Conservation (phyloP, 2,329 filamentous ascomycete species). For the Colletotrichum orchidophilum region DNA sequence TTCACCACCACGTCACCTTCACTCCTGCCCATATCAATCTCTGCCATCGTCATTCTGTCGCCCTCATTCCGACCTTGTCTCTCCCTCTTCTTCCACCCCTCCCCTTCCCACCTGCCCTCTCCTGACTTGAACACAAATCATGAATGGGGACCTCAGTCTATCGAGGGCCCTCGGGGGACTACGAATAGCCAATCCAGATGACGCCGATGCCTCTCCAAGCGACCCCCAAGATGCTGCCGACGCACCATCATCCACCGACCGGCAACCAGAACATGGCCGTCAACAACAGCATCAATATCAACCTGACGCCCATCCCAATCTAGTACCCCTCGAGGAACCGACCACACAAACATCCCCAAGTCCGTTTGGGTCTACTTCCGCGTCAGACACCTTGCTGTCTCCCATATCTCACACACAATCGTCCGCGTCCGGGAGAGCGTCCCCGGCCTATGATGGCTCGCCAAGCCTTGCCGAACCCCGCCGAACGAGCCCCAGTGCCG, state of each 20-base stretch:
- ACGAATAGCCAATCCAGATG: constrained; percentile 94
- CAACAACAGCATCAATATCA: constrained; percentile 32
- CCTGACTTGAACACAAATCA: constrained; percentile 53
- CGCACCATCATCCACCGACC: constrained; percentile 41
- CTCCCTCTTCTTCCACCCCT: neutral
- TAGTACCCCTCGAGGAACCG: constrained; percentile 7
- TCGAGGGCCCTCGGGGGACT: constrained; percentile 92
- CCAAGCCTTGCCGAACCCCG: constrained; percentile 38
- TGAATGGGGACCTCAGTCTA: constrained; percentile 93
- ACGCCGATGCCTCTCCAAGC: constrained; percentile 41
- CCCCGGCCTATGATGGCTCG: constrained; percentile 38
- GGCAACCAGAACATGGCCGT: constrained; percentile 19
- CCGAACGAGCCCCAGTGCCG: constrained; percentile 24
- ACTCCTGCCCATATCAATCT: neutral
- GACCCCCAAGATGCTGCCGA: constrained; percentile 31
- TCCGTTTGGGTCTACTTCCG: constrained; percentile 3
- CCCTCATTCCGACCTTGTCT: constrained; percentile 6
- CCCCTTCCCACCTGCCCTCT: neutral
- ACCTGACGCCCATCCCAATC: constrained; percentile 22
- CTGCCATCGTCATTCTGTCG: constrained; percentile 10
- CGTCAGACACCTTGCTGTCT: constrained; percentile 12
- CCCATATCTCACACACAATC: constrained; percentile 6
- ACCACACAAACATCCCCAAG: neutral
- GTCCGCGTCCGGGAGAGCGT: neutral
- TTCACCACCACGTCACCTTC: neutral